Base-by-base conservation (phyloP, 257 asterid genomes). In the Solanum boliviense region DNA sequence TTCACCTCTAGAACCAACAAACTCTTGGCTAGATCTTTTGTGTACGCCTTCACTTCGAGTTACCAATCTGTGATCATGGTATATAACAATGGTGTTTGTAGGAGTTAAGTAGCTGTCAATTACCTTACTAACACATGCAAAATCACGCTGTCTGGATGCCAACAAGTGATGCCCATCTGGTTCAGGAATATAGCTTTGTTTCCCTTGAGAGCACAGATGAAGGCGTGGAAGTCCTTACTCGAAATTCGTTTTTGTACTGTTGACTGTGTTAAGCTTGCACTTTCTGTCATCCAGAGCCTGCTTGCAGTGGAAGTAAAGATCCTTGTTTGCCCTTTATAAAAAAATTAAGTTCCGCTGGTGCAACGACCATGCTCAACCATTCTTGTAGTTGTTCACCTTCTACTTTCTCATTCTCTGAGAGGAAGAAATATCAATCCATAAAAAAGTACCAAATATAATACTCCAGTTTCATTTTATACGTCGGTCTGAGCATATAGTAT, bases 341-440 rank as follows among this genome's bases (percentile, higher is more conserved):
- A 91, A 89, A 93, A 8, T 94, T 90, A 74, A 97, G 98, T 87
- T 96, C 98, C 7, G 97, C 95, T 15, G 99, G 99, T 70, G 99
- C 98, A 90, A 97, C 97, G 86, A 97, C 99, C 90, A 88, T 71
- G 88, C 92, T 97, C 92, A 97, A 89, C 98, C 98, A 94, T 90
- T 94, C 95, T 89, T 96, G 98, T 88, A 97, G 94, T 84, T 96
- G 98, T 91, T 97, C 98, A 16, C 99, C 99, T 92, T 96, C 99
- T 84, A 97, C 98, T 89, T 96, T 97, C 94, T 97, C 99, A 71
- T 94, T 94, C 32, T 92, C 99, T 97, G 90, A 48, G 70, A 32
- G 70, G 86, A 82, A 82, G 41, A 44, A 27, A 79, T 44, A 41
- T 44, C 38, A 44, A 79, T 44, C 65, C 36, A 44, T 79, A 27